phyloP scores from a whole-genome alignment of 495 filamentous ascomycete species.

The Polyplosphaeria fusca region DNA sequence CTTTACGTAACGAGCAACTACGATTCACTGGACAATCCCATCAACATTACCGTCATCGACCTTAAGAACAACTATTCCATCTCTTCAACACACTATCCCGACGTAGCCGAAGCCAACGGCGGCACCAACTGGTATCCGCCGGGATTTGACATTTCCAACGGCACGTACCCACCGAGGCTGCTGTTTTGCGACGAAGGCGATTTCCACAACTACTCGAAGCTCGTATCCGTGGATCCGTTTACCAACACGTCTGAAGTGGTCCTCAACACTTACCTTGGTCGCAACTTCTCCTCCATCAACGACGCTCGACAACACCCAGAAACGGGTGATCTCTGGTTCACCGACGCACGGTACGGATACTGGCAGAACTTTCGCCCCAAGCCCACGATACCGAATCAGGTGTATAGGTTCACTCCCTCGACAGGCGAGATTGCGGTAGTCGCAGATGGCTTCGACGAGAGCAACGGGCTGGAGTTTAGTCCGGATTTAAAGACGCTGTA shows the following conservation, averaged over 20 bases:
- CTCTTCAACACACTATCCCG: constrained; percentile 39
- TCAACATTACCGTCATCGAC: constrained; percentile 39
- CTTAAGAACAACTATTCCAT: constrained; percentile 39
- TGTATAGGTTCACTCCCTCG: constrained; percentile 53
- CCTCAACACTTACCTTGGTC: constrained; percentile 37
- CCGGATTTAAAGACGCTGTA: constrained; percentile 47
- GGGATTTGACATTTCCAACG: constrained; percentile 18
- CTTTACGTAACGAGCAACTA: constrained; percentile 61
- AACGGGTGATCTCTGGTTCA: constrained; percentile 56
- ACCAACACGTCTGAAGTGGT: constrained; percentile 31
- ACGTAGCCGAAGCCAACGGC: constrained; percentile 36
- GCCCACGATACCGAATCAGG: constrained; percentile 50
- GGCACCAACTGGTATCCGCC: constrained; percentile 36
- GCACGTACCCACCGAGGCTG: constrained; percentile 24
- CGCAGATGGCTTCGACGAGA: constrained; percentile 41
- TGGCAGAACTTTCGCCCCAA: constrained; percentile 48
- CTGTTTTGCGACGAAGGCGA: constrained; percentile 40
- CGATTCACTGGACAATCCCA: constrained; percentile 29
- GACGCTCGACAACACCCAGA: constrained; percentile 38
- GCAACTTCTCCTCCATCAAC: constrained; percentile 38
- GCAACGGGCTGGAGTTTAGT: constrained; percentile 48
- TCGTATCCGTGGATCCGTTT: constrained; percentile 34
- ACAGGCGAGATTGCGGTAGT: constrained; percentile 49
- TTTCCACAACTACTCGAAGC: constrained; percentile 28
- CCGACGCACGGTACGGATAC: constrained; percentile 50